Evolutionary conservation across 148 eudicot species (phyloP), one percentile per base, ranked within the genome.

Genomic region (Spergularia marina): DNA sequence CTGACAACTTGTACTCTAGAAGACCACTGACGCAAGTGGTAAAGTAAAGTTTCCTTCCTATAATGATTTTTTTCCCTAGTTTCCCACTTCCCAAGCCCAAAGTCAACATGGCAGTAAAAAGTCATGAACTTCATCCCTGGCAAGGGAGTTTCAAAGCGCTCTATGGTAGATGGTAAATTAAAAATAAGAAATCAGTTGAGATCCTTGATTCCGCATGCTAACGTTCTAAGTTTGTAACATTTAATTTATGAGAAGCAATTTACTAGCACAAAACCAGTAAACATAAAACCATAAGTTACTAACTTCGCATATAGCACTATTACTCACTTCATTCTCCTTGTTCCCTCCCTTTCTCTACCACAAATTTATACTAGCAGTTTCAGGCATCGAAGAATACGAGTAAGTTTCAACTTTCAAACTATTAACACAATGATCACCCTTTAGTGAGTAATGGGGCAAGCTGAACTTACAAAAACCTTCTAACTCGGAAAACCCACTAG

Each of bases 261-360:
- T 30, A 30, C 36, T 3, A 30, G 36, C 36, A 30, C 36, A 30
- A 30, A 30, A 30, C 36, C 36, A 30, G 36, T 30, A 30, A 30
- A 30, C 36, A 30, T 30, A 30, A 2, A 30, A 30, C 2, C 36
- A 30, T 0, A 30, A 30, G 4, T 30, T 30, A 30, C 36, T 30
- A 30, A 30, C 36, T 30, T 30, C 36, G 4, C 36, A 30, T 30
- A 30, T 30, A 30, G 36, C 49, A 44, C 49, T 15, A 36, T 36
- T 2, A 65, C 51, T 64, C 68, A 9, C 49, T 65, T 17, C 68
- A 65, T 65, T 34, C 47, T 63, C 51, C 12, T 65, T 36, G 2
- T 40, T n/a, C 13, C 47, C 51, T 39, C 68, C 68, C 49, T 36
- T 23, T 61, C 65, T 65, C 68, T 39, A 40, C 68, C 68, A 63